Conservation (phyloP, 1,139 yeast genomes). For the Geotrichum candidum region DNA sequence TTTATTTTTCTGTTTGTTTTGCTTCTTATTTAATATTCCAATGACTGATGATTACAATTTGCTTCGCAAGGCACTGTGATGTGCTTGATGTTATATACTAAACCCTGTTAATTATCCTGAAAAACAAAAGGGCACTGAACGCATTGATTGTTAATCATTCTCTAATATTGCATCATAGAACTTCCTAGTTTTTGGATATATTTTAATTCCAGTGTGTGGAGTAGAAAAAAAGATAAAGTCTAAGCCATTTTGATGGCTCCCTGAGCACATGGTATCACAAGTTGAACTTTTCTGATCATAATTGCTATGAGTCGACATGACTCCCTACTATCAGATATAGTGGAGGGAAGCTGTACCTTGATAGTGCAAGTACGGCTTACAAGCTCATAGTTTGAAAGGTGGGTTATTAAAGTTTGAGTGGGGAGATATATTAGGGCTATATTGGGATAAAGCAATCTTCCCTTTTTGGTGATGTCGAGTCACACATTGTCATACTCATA, state of each 20-base stretch:
- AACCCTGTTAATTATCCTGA: neutral
- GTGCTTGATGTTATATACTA: neutral
- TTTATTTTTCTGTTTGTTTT: neutral
- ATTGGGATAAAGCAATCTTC: neutral
- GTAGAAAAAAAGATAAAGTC: too few species aligned
- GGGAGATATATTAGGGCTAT: neutral
- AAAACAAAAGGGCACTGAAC: too few species aligned
- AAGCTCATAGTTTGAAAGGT: neutral
- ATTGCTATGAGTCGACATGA: neutral
- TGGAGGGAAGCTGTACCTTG: neutral
- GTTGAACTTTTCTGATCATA: neutral
- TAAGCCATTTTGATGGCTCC: too few species aligned
- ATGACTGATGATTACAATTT: neutral
- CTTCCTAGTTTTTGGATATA: too few species aligned
- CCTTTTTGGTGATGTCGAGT: neutral
- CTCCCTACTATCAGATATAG: neutral
- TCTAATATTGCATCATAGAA: too few species aligned
- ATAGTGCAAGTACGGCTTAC: neutral
- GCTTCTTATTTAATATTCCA: neutral
- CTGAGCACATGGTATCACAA: neutral
- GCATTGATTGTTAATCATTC: too few species aligned
- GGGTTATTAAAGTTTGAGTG: neutral
- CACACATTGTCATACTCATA: constrained; percentile 5
- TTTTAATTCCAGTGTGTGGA: too few species aligned
- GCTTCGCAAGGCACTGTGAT: neutral